Base-by-base conservation (phyloP, 768 basidiomycete species). In the Suillus paluster region DNA sequence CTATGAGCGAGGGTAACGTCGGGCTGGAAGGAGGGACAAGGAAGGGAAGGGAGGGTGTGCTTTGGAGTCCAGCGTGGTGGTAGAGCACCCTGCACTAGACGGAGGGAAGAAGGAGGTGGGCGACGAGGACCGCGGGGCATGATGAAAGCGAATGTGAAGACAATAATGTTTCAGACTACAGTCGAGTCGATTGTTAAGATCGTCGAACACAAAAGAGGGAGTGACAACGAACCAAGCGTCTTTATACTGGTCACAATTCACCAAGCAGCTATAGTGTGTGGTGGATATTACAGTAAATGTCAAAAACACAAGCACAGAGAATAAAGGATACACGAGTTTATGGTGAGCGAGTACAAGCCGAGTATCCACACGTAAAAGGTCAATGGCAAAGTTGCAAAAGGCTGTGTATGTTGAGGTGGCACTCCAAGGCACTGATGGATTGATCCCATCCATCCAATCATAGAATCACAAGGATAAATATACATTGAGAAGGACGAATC, bases 11-110 rank as follows among this genome's bases (percentile, higher is more conserved):
- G 63, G 4, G 57, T 60, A 30, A 71, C 69, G 25, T 76, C 70
- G 52, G 77, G 75, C 36, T 79, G 71, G 60, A 84, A 82, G 30
- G 78, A 77, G 0, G 88, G 88, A 42, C 78, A 77, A 12, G 91
- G 91, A 30, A 87, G 25, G n/a, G 85, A 83, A 14, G 91, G 91
- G 65, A 92, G 78, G 15, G 78, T 82, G 74, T 91, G 88, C 69
- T 83, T 89, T 23, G 88, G 83, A 49, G 78, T 65, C 56, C 83
- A 83, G 64, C 88, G 82, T n/a, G 83, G 71, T 3, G 89, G 88
- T 30, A 84, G 80, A 5, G 89, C 89, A 15, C 89, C 90, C 41
- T 78, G 73, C 60, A 82, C 74, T 60, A 92, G 83, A 53, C 79
- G 84, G 63, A 92, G 84, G 33, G 88, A 80, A 48, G 85, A 81